Evolutionary conservation across 1,284 basidiomycete species (phyloP).

Genomic region (Ustilago sp.): DNA sequence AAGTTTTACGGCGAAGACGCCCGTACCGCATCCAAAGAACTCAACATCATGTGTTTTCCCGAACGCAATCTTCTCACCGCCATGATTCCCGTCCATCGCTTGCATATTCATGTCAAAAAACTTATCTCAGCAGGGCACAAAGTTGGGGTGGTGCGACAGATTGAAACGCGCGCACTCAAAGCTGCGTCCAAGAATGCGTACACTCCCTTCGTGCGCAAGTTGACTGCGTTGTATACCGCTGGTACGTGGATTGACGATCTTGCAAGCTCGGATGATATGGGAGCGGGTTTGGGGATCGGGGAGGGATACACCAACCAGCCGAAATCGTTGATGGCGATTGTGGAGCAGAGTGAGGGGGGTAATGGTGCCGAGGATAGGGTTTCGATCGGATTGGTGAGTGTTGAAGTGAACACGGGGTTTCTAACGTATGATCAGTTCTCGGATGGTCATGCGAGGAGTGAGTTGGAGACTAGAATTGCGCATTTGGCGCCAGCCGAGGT

Average conservation of each 20-base stretch:
- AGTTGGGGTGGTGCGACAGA: conserved; percentile 90
- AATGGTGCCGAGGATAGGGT: conserved; percentile 75
- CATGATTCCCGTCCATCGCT: conserved; percentile 83
- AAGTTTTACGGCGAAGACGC: conserved; percentile 89
- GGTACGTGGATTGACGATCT: conserved; percentile 83
- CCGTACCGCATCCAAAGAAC: conserved; percentile 82
- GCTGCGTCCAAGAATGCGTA: conserved; percentile 74
- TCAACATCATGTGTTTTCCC: conserved; percentile 81
- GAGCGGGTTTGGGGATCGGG: conserved; percentile 1
- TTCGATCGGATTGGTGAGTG: conserved; percentile 80
- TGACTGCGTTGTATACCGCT: conserved; percentile 87
- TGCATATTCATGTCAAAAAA: conserved; percentile 83
- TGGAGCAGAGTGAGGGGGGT: conserved; percentile 76
- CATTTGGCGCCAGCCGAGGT: conserved; percentile 81
- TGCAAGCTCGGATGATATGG: conserved; percentile 74
- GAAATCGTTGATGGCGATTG: conserved; percentile 70
- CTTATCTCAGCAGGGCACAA: conserved; percentile 83
- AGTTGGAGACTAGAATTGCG: conserved; percentile 66
- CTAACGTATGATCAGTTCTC: conserved; percentile 86
- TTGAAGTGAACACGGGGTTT: conserved; percentile 88
- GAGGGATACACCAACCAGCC: conserved; percentile 41
- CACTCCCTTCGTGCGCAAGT: conserved; percentile 80
- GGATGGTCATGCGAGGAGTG: conserved; percentile 56
- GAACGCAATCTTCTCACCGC: conserved; percentile 85
- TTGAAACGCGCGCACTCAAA: conserved; percentile 93